Evolutionary conservation across 2,329 filamentous ascomycete species (phyloP).

Genomic region (Parasarocladium wereldwijsianum): DNA sequence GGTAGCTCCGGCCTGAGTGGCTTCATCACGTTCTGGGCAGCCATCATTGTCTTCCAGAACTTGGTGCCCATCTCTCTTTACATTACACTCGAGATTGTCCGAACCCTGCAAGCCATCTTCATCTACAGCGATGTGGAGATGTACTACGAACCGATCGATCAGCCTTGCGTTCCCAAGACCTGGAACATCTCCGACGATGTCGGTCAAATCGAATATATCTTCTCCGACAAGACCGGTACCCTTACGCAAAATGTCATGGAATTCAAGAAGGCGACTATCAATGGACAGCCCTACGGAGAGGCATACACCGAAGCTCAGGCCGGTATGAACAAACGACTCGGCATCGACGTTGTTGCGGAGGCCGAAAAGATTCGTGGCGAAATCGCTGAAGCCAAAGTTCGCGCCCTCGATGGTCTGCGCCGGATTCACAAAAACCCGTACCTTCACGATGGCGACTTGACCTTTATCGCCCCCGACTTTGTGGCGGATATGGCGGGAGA

Average conservation of each 20-base stretch:
- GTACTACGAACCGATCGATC: slow-evolving; percentile 92
- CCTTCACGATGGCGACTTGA: slow-evolving; percentile 75
- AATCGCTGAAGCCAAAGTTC: slow-evolving; percentile 62
- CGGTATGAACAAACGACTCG: slow-evolving; percentile 85
- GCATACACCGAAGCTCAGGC: slow-evolving; percentile 95
- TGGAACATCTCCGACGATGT: slow-evolving; percentile 99
- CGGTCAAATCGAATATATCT: slow-evolving; percentile 97
- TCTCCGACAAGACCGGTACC: slow-evolving; percentile 95
- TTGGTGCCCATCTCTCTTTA: slow-evolving; percentile 97
- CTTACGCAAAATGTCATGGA: slow-evolving; percentile 98
- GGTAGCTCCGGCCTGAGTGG: slow-evolving; percentile 63
- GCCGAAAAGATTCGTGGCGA: slow-evolving; percentile 55
- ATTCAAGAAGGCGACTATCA: slow-evolving; percentile 96
- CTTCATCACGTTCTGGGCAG: slow-evolving; percentile 94
- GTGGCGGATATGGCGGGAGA: slow-evolving; percentile 69
- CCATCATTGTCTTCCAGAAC: slow-evolving; percentile 91
- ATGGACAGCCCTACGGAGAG: slow-evolving; percentile 91
- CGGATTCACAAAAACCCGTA: slow-evolving; percentile 80
- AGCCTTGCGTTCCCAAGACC: slow-evolving; percentile 90
- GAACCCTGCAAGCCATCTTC: slow-evolving; percentile 85
- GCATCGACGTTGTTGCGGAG: slow-evolving; percentile 75
- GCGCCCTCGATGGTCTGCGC: slow-evolving; percentile 59
- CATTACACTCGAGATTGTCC: slow-evolving; percentile 91
- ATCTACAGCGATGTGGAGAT: slow-evolving; percentile 93
- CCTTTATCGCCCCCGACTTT: slow-evolving; percentile 84